Base-by-base conservation (phyloP, 2,329 filamentous ascomycete genomes). In the Ophiostoma ips region DNA sequence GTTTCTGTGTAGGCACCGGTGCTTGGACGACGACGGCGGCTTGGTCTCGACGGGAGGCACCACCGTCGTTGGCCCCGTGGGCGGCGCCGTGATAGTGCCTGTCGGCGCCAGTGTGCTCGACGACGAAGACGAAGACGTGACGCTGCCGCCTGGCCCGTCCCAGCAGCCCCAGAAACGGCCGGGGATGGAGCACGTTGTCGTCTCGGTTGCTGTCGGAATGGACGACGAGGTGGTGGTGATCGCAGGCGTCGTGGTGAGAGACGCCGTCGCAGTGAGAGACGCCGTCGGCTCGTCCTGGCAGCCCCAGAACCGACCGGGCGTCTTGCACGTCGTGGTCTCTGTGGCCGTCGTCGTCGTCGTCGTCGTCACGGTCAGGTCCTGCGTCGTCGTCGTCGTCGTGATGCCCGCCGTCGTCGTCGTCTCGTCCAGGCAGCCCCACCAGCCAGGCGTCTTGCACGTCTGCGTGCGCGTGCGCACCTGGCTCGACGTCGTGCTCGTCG, bases 371-470 rank as follows among this genome's bases (percentile, higher is more conserved):
- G 68, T 65, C 46, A 0, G 73, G 16, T 70, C 75, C 53, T 61
- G 63, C 4, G 66, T 69, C 0, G 48, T 47, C 4, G 66, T 69
- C 0, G 48, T 47, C 7, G 38, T 48, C 1, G 48, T 59, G 3
- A 68, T 64, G 35, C 49, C 64, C 4, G 66, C 60, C 8, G 67
- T 67, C 2, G 70, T 71, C 0, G 79, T 82, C 3, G 73, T 73
- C 63, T 81, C 75, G 56, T 87, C 83, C 36, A 85, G 67, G 61
- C 80, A 88, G 19, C 86, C 87, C 83, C 83, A 94, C 89, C 89
- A 95, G 5, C 89, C 60, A 28, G 89, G 89, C 1, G 89, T 95
- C 64, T 92, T 76, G 67, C 89, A 95, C 0, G 87, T 95, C 50
- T 82, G 80, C 0, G 89, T 95, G 41, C 87, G 75, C 1, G 83